Evolutionary conservation across 129 eudicot species (phyloP).

Genomic region (Artemisia tridentata): DNA sequence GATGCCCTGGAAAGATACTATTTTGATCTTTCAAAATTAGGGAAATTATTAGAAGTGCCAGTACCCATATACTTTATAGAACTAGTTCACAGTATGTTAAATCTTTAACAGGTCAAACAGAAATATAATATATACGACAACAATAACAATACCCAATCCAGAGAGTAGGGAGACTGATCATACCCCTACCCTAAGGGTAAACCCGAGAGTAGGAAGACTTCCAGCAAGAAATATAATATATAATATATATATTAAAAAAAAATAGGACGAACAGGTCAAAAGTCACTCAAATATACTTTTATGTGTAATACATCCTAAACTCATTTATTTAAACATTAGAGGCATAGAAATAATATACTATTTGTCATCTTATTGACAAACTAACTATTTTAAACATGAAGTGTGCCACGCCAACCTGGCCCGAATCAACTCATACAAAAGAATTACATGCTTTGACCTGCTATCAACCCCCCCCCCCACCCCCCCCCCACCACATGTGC

Average conservation of each 20-base stretch:
- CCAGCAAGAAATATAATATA: too few relatives aligned
- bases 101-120: background rate
- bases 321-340: too few relatives aligned
- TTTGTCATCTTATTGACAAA: too few relatives aligned
- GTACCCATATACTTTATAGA: background rate
- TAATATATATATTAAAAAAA: background rate
- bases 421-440: too few relatives aligned
- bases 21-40: background rate
- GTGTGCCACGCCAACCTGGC: too few relatives aligned
- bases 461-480: background rate
- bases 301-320: conserved; percentile 6
- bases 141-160: too few relatives aligned
- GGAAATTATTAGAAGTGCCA: background rate
- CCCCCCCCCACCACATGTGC: background rate
- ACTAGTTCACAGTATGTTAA: background rate
- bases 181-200: too few relatives aligned
- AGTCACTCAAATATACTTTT: background rate
- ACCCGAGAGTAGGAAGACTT: too few relatives aligned
- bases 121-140: background rate
- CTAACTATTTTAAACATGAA: too few relatives aligned
- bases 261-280: background rate
- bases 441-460: too few relatives aligned
- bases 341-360: too few relatives aligned
- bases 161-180: too few relatives aligned
- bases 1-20: background rate